Evolutionary conservation across 2,329 filamentous ascomycete species (phyloP).

Genomic region (Teratosphaeria gauchensis): DNA sequence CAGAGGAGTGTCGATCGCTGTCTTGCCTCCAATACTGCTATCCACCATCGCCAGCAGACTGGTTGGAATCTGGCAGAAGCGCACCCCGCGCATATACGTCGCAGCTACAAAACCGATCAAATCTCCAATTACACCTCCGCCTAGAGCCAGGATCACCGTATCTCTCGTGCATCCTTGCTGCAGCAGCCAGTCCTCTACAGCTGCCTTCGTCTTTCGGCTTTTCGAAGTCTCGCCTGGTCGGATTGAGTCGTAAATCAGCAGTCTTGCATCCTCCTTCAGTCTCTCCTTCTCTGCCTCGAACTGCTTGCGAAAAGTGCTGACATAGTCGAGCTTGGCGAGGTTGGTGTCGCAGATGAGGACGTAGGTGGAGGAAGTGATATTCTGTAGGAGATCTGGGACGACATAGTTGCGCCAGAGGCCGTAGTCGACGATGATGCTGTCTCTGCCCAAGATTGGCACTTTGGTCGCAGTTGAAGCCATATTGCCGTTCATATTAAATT

Average conservation of each 20-base stretch:
- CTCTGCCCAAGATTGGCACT: constrained; percentile 77
- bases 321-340: constrained; percentile 62
- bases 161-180: constrained; percentile 86
- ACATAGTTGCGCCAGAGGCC: constrained; percentile 80
- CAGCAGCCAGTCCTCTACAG: constrained; percentile 97
- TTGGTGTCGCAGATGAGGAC: constrained; percentile 96
- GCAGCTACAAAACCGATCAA: constrained; percentile 96
- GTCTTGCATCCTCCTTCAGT: constrained; percentile 46
- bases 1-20: constrained; percentile 89
- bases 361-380: constrained; percentile 78
- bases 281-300: constrained; percentile 43
- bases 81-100: constrained; percentile 96
- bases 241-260: constrained; percentile 80
- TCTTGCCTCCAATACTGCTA: constrained; percentile 96
- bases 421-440: constrained; percentile 86
- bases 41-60: constrained; percentile 96
- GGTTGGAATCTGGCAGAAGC: constrained; percentile 93
- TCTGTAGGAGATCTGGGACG: constrained; percentile 66
- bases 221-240: constrained; percentile 91
- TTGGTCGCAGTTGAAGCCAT: constrained; percentile 36
- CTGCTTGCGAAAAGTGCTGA: constrained; percentile 60
- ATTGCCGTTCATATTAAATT: constrained; percentile 13
- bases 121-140: constrained; percentile 93
- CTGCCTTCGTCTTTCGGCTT: constrained; percentile 82
- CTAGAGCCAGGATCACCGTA: constrained; percentile 87